Evolutionary conservation across 805 yeast species (phyloP), one percentile per base, ranked within the genome.

Genomic region (Barnettozyma wickerhamii): DNA sequence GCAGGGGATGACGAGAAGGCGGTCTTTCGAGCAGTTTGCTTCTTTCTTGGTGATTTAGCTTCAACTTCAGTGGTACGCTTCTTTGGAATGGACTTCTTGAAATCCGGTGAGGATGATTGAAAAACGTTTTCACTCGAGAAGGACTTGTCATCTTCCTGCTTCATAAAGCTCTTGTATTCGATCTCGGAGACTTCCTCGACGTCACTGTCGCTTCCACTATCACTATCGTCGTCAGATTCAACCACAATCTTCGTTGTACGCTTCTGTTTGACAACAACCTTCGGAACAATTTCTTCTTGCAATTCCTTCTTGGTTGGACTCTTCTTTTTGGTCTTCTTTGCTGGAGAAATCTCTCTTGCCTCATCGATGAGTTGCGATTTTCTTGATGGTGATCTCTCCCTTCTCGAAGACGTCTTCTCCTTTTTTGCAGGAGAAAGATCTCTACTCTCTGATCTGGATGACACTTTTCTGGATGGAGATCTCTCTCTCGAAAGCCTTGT

Each of bases 61-160:
- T 40, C 18, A 4, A 42, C 30, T 19, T 51, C 56, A 13, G 48
- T 40, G 15, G 39, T 6, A 41, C 61, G 55, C 31, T 56, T 56
- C 26, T 45, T 47, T 27, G 61, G 61, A n/a, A 55, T 51, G 2
- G 33, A 13, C 28, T 50, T 52, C 10, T 40, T 45, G 20, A 40
- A 20, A 9, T 49, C 51, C 9, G 56, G 52, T 1, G 59, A 52
- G 12, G 56, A 45, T 3, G 57, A 43, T 43, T 67, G 72, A 48
- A 65, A 66, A 4, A 64, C 59, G 43, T 66, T 65, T 9, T 63
- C 66, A 19, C 51, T 49, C 1, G 64, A 52, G 45, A 67, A 63
- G 9, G 61, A 54, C 1, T 52, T 48, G 10, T 58, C 59, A 12
- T 40, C 40, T 31, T 48, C 46, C 3, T 48, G 35, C n/a, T 18